Conservation (phyloP, 1,284 basidiomycete species). For the Melanopsichium pennsylvanicum region DNA sequence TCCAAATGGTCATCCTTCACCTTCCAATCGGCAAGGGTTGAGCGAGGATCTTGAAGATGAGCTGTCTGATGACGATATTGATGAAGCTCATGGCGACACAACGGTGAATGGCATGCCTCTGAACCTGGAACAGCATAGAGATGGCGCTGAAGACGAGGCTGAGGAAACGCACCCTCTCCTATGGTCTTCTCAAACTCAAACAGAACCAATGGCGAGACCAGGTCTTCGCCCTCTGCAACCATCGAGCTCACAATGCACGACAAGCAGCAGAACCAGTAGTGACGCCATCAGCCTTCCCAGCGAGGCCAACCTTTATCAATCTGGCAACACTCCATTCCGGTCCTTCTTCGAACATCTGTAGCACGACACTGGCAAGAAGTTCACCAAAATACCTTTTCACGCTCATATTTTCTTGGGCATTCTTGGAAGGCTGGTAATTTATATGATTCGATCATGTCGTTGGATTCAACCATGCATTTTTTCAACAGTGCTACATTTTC, state of each 20-base stretch:
- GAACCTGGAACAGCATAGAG: no score
- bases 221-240: background rate
- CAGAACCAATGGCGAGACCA: background rate
- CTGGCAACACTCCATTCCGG: constrained; percentile 11
- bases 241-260: constrained; percentile 3
- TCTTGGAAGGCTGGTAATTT: no score
- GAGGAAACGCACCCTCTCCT: constrained; percentile 30
- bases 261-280: constrained; percentile 1
- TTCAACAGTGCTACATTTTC: no score
- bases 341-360: constrained; percentile 18
- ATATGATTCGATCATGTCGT: no score
- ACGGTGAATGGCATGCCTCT: no score
- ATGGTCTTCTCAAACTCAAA: constrained; percentile 8
- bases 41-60: constrained; percentile 18
- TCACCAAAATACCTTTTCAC: no score
- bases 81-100: no score
- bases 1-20: background rate
- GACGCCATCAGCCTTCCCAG: constrained; percentile 13
- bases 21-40: constrained; percentile 1
- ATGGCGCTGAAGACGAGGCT: no score
- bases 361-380: background rate
- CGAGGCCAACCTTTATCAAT: constrained; percentile 1
- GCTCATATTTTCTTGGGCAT: no score
- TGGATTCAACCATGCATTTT: no score
- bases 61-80: constrained; percentile 27